Evolutionary conservation across 2,329 filamentous ascomycete species (phyloP).

Genomic region (Penicillium olsonii): DNA sequence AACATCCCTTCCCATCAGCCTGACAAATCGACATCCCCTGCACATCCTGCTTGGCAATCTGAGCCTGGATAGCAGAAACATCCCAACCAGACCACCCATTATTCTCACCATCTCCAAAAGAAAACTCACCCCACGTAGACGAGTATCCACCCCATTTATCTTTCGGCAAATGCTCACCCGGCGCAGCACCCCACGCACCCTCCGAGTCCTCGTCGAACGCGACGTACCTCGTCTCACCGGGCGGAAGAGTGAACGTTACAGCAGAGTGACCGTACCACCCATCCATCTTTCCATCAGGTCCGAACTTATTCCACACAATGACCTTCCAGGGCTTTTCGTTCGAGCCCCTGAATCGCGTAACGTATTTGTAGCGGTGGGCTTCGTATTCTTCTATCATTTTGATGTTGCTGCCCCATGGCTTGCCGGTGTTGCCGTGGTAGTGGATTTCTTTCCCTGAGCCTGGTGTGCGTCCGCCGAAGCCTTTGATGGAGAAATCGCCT

Average conservation of each 20-base stretch:
- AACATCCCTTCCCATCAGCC: constrained; percentile 29
- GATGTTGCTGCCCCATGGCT: constrained; percentile 45
- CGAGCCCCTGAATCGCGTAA: constrained; percentile 34
- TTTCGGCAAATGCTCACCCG: constrained; percentile 29
- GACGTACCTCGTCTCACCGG: constrained; percentile 37
- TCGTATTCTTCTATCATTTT: constrained; percentile 34
- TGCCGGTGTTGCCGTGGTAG: constrained; percentile 40
- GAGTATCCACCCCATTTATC: constrained; percentile 36
- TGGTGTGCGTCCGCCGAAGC: constrained; percentile 37
- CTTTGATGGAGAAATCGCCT: constrained; percentile 20
- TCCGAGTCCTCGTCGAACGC: constrained; percentile 43
- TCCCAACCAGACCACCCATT: constrained; percentile 42
- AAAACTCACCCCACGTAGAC: constrained; percentile 43
- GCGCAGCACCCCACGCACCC: constrained; percentile 38
- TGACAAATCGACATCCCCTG: constrained; percentile 39
- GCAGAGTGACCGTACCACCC: constrained; percentile 41
- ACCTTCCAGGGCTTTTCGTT: constrained; percentile 36
- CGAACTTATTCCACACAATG: constrained; percentile 44
- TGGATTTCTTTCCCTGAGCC: constrained; percentile 19
- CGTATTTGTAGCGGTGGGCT: constrained; percentile 40
- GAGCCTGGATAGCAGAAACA: constrained; percentile 43
- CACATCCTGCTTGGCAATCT: constrained; percentile 29
- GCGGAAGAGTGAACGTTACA: constrained; percentile 32
- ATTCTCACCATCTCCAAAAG: constrained; percentile 37
- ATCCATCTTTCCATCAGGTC: constrained; percentile 34